Evolutionary conservation across 1,284 basidiomycete genomes (phyloP).

Genomic region (Cutaneotrichosporon cutaneum): DNA sequence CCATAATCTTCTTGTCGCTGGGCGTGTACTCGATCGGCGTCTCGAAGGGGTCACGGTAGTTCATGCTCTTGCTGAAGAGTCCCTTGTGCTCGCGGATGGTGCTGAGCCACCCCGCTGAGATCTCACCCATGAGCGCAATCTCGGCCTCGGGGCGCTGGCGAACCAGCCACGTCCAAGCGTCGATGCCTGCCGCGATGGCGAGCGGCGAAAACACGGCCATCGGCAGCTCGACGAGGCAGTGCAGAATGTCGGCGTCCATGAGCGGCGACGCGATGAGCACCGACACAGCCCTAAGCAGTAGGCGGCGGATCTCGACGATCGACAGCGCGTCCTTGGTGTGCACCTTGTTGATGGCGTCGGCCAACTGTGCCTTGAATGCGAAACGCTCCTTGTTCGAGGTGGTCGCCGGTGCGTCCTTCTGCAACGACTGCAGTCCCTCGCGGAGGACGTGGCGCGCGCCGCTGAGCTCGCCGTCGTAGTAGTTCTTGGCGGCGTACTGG

Average conservation of each 20-base stretch:
- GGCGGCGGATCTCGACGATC: constrained; percentile 74
- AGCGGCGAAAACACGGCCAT: constrained; percentile 86
- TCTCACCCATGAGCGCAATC: constrained; percentile 76
- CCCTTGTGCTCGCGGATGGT: constrained; percentile 76
- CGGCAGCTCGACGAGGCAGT: constrained; percentile 83
- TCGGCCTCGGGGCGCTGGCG: constrained; percentile 76
- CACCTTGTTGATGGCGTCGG: constrained; percentile 66
- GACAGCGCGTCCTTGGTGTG: constrained; percentile 68
- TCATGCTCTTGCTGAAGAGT: constrained; percentile 74
- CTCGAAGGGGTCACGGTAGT: constrained; percentile 83
- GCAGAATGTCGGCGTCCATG: constrained; percentile 83
- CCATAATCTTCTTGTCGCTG: constrained; percentile 80
- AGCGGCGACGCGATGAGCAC: constrained; percentile 68
- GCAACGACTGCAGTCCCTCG: constrained; percentile 51
- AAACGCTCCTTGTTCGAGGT: constrained; percentile 63
- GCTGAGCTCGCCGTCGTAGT: constrained; percentile 80
- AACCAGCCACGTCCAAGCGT: constrained; percentile 97
- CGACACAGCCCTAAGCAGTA: constrained; percentile 85
- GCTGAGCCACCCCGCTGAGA: constrained; percentile 81
- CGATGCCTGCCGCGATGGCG: constrained; percentile 80
- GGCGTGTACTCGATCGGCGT: constrained; percentile 86
- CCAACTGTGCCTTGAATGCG: constrained; percentile 69
- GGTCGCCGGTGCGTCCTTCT: constrained; percentile 62
- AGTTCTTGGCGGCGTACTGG: constrained; percentile 79
- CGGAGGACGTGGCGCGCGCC: constrained; percentile 67